These are phyloP conservation scores for Ustilago xerochloae DNA, from an alignment of 1,284 basidiomycete genomes.

Conservation along the genomic window DNA sequence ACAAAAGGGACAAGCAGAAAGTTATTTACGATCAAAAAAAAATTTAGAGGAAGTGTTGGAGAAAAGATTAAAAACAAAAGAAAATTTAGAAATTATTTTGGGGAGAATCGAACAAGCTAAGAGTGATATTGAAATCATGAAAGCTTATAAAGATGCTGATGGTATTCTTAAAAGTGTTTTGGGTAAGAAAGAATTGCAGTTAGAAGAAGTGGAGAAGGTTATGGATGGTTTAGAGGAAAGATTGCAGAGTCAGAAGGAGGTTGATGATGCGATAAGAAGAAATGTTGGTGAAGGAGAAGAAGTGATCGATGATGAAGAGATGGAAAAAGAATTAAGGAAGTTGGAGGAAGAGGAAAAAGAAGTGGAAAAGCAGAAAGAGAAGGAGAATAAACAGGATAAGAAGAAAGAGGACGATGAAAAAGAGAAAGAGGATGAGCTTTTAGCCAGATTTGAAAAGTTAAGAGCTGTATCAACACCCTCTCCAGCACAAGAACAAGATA, in stretches of 20 bases:
- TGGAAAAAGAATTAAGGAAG: slow-evolving; percentile 6
- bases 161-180: slow-evolving; percentile 80
- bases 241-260: slow-evolving; percentile 81
- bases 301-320: slow-evolving; percentile 51
- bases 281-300: slow-evolving; percentile 57
- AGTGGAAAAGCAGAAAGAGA: slow-evolving; percentile 5
- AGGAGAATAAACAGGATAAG: slow-evolving; percentile 7
- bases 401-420: slow-evolving; percentile 14
- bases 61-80: slow-evolving; percentile 79
- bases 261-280: slow-evolving; percentile 79
- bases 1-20: slow-evolving; percentile 79
- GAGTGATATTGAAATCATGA: slow-evolving; percentile 89
- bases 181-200: slow-evolving; percentile 80
- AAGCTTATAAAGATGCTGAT: slow-evolving; percentile 83
- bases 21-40: slow-evolving; percentile 81
- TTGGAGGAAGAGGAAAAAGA: slow-evolving; percentile 2
- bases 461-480: not conserved
- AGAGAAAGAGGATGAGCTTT: slow-evolving; percentile 2
- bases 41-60: slow-evolving; percentile 80
- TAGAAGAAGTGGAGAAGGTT: slow-evolving; percentile 81
- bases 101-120: slow-evolving; percentile 86
- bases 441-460: slow-evolving; percentile 11
- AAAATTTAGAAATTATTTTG: slow-evolving; percentile 80
- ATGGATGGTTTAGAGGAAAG: slow-evolving; percentile 86
- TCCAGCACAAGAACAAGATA: not conserved